phyloP scores from a whole-genome alignment of 257 asterid species.

The Sherardia arvensis region DNA sequence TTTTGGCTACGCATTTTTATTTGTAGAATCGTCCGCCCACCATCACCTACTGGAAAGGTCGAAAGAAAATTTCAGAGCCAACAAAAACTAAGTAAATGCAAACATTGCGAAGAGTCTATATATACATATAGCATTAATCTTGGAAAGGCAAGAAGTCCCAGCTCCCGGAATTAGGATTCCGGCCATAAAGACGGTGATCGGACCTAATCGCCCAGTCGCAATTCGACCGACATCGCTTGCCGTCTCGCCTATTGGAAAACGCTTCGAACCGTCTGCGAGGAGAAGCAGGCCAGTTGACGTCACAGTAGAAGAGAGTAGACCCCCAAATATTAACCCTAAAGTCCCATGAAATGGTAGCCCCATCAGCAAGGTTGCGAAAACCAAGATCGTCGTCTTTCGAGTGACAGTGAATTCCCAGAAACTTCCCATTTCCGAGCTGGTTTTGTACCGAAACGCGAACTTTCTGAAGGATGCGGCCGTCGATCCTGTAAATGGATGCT shows the following conservation, averaged over 20 bases:
- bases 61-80: no score
- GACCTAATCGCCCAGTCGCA: background rate
- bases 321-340: background rate
- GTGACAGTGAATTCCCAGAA: background rate
- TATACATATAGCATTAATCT: no score
- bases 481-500: background rate
- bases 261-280: background rate
- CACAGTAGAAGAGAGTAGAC: background rate
- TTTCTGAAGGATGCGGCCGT: background rate
- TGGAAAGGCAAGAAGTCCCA: background rate
- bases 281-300: background rate
- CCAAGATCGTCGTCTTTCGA: background rate
- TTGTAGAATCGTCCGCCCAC: no score
- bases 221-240: background rate
- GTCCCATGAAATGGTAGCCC: background rate
- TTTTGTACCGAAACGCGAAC: slow-evolving; percentile 2
- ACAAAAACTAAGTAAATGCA: no score
- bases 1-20: no score
- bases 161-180: background rate
- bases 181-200: background rate
- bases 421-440: background rate
- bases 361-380: background rate
- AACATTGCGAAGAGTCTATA: no score
- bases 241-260: background rate
- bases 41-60: no score